Base-by-base conservation (phyloP, 2,329 filamentous ascomycete genomes). In the Cladobotryum protrusum region DNA sequence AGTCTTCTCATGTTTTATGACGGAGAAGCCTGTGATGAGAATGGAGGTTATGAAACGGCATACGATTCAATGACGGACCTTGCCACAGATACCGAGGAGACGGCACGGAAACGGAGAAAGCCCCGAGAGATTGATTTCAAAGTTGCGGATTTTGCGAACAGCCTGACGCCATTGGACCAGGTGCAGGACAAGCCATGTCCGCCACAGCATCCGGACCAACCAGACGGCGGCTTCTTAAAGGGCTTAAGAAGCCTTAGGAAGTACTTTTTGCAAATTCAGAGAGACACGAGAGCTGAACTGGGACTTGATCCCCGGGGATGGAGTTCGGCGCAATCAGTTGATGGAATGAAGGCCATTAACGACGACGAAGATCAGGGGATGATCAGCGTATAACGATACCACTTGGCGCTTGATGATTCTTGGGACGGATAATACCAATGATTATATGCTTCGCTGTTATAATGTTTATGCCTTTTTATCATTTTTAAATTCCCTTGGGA, bases 81-180 rank as follows among this genome's bases (percentile, higher is more conserved):
- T 29, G 73, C 74, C 3, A 82, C 79, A 0, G 79, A 82, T 56
- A 76, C 75, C 2, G 79, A 83, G 58, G 79, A 82, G 47, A 61
- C 62, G n/a, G 61, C 65, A 45, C 77, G 65, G 62, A 72, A 56
- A 64, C 72, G 68, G 61, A 77, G 64, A 62, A 79, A 74, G 54
- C 74, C 73, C 52, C 72, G 74, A 43, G 78, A 84, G 57, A 91
- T 95, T 63, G 88, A 96, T 66, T 84, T 99, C 71, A 96, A 96
- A 69, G 95, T 99, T 66, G 92, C 96, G 50, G 93, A 99, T 68
- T 99, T 99, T 72, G 93, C 93, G 56, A 99, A 99, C 66, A 96
- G 92, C 62, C 85, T 97, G 34, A 97, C 91, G 1, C 87, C 89
- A 4, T 86, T 93, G 57, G 90, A 96, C 61, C 69, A 83, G 11